These are phyloP conservation scores for Wickerhamomyces sp. DNA, from an alignment of 1,139 yeast genomes.

Conservation along the genomic window DNA sequence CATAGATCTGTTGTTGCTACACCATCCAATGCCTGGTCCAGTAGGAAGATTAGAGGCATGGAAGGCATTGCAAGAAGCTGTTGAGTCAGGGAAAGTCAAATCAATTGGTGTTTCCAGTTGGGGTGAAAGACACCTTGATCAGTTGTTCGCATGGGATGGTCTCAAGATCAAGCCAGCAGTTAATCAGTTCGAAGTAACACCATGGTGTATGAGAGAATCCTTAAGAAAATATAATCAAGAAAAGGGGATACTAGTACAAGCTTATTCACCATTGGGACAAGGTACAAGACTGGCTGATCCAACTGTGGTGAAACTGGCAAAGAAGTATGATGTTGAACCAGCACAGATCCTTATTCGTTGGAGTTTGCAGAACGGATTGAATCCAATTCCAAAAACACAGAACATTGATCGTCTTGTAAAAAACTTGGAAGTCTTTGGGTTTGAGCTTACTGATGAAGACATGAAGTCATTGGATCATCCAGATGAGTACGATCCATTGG, in stretches of 20 bases:
- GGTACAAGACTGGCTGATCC: conserved; percentile 34
- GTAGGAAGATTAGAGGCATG: conserved; percentile 38
- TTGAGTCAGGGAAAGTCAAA: conserved; percentile 29
- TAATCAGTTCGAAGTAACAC: conserved; percentile 54
- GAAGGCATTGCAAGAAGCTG: conserved; percentile 30
- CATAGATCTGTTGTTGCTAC: conserved; percentile 47
- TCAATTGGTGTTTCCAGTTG: conserved; percentile 51
- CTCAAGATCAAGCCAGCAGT: conserved; percentile 44
- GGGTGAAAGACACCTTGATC: conserved; percentile 36
- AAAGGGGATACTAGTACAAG: conserved; percentile 43
- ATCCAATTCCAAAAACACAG: conserved; percentile 45
- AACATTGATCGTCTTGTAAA: conserved; percentile 37
- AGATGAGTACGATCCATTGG: conserved; percentile 59
- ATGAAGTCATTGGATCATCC: conserved; percentile 42
- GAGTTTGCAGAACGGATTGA: conserved; percentile 35
- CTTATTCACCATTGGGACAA: conserved; percentile 50
- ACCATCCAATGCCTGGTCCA: conserved; percentile 43
- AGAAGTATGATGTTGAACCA: conserved; percentile 29
- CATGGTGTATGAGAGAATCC: conserved; percentile 60
- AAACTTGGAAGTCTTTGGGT: conserved; percentile 39
- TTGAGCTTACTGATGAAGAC: conserved; percentile 32
- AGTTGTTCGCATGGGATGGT: conserved; percentile 34
- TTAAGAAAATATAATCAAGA: conserved; percentile 41
- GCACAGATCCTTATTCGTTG: conserved; percentile 36
- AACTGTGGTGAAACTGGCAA: conserved; percentile 24